These are phyloP conservation scores for Fusarium robinianum DNA, from an alignment of 2,329 filamentous ascomycete genomes.

Conservation along the genomic window DNA sequence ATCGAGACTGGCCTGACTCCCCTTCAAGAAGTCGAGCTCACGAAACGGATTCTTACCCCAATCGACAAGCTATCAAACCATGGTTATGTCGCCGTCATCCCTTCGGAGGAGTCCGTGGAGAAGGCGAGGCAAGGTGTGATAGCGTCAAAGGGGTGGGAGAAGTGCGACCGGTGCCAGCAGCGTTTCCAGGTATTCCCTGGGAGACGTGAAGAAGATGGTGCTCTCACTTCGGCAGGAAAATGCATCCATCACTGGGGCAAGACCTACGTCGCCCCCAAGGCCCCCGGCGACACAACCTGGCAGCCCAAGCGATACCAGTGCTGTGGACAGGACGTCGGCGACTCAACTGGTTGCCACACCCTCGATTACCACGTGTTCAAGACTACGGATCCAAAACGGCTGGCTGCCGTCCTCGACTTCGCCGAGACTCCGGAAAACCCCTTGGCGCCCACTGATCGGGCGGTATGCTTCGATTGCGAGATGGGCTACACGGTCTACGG, in stretches of 20 bases:
- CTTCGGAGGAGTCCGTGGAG: constrained; percentile 67
- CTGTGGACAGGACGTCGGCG: constrained; percentile 75
- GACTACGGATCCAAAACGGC: constrained; percentile 71
- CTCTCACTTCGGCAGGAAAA: constrained; percentile 73
- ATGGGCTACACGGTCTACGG: constrained; percentile 95
- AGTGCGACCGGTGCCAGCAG: constrained; percentile 82
- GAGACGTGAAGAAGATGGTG: constrained; percentile 74
- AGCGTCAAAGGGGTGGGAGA: constrained; percentile 76
- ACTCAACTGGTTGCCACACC: constrained; percentile 74
- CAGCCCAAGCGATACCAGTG: constrained; percentile 72
- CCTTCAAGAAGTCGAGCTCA: constrained; percentile 69
- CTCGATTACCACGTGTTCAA: constrained; percentile 85
- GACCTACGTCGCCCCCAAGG: constrained; percentile 60
- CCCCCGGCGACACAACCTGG: constrained; percentile 60
- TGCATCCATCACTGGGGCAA: constrained; percentile 85
- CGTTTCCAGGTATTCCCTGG: constrained; percentile 94
- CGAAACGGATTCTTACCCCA: constrained; percentile 66
- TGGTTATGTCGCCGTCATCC: constrained; percentile 75
- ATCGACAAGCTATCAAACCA: constrained; percentile 65
- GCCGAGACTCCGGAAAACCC: constrained; percentile 72
- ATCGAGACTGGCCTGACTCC: constrained; percentile 72
- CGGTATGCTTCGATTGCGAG: constrained; percentile 91
- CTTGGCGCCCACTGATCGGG: constrained; percentile 55
- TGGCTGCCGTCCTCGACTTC: constrained; percentile 82
- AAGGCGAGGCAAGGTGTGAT: constrained; percentile 67